A percentile compares a stretch with the other conserved stretches of the same genome.
phyloP scores from a whole-genome alignment of 257 asterid genomes.

The Ocimum tenuiflorum region DNA sequence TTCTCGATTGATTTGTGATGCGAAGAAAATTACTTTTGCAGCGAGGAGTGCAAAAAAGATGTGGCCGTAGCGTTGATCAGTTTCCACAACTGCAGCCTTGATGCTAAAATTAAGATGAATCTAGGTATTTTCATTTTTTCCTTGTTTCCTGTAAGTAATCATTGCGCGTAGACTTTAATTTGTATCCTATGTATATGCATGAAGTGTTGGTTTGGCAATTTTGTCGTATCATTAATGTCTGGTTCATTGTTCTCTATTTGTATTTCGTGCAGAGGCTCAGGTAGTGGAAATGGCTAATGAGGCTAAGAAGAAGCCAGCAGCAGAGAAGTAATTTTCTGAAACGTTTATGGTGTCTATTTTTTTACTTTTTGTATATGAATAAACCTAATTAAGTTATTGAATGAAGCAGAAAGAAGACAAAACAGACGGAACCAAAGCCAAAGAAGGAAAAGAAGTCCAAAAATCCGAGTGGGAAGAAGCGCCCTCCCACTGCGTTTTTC shows the following conservation, averaged over 20 bases:
- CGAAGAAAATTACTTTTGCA: slow-evolving; percentile 14
- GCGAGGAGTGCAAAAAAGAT: slow-evolving; percentile 64
- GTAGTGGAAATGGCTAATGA: slow-evolving; percentile 50
- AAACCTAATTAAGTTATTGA: not conserved
- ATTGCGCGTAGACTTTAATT: not conserved
- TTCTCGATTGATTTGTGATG: not conserved
- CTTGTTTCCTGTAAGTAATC: not conserved
- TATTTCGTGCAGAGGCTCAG: slow-evolving; percentile 55
- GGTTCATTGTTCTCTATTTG: not conserved
- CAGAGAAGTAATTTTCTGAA: slow-evolving; percentile 30
- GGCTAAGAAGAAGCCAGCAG: slow-evolving; percentile 39
- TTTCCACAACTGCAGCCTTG: slow-evolving; percentile 72
- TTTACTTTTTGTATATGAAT: not conserved
- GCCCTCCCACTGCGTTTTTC: slow-evolving; percentile 79
- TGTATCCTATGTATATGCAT: no score
- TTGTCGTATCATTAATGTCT: not conserved
- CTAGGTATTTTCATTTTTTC: slow-evolving; percentile 34
- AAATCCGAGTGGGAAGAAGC: slow-evolving; percentile 47
- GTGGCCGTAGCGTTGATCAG: slow-evolving; percentile 74
- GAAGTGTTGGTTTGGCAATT: not conserved
- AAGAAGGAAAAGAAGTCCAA: slow-evolving; percentile 46
- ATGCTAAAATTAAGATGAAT: slow-evolving; percentile 72
- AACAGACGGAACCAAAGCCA: slow-evolving; percentile 33
- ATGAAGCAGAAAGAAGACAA: slow-evolving; percentile 41
- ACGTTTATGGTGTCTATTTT: not conserved